Evolutionary conservation across 2,329 filamentous ascomycete species (phyloP).

Genomic region (Colletotrichum tabaci): DNA sequence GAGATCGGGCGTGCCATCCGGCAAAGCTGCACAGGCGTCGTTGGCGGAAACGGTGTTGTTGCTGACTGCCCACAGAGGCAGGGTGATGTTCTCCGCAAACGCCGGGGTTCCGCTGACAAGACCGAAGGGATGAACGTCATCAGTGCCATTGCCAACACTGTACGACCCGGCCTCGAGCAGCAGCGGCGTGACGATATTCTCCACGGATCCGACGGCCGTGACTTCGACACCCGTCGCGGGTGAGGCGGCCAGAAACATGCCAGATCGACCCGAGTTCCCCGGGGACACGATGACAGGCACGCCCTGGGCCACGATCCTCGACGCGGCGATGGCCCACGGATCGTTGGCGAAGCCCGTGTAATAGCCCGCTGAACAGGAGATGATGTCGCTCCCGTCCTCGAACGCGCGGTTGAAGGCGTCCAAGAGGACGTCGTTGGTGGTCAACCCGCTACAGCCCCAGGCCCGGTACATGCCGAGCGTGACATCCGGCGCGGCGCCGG

Average conservation of each 20-base stretch:
- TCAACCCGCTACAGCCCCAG: conserved; percentile 52
- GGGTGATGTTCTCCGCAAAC: conserved; percentile 26
- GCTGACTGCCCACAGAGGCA: conserved; percentile 31
- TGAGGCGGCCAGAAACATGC: conserved; percentile 44
- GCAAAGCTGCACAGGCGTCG: conserved; percentile 48
- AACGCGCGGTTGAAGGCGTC: conserved; percentile 59
- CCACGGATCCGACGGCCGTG: conserved; percentile 45
- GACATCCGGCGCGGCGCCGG: conserved; percentile 58
- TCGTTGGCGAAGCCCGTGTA: conserved; percentile 48
- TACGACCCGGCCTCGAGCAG: conserved; percentile 26
- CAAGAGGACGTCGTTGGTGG: conserved; percentile 57
- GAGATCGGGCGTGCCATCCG: conserved; percentile 52
- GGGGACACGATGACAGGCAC: conserved; percentile 48
- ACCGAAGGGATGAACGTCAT: conserved; percentile 24
- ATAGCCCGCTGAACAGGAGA: conserved; percentile 48
- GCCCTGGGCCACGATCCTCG: conserved; percentile 49
- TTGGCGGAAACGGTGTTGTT: conserved; percentile 33
- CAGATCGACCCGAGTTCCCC: conserved; percentile 47
- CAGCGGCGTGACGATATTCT: conserved; percentile 37
- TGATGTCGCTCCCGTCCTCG: conserved; percentile 55
- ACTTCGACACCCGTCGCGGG: conserved; percentile 46
- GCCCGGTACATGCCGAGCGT: conserved; percentile 58
- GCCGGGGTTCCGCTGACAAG: conserved; percentile 22
- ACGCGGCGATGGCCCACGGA: conserved; percentile 46
- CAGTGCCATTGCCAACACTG: neutral